Conservation (phyloP, 208 protist genomes). For the Trypanosoma cruzi region DNA sequence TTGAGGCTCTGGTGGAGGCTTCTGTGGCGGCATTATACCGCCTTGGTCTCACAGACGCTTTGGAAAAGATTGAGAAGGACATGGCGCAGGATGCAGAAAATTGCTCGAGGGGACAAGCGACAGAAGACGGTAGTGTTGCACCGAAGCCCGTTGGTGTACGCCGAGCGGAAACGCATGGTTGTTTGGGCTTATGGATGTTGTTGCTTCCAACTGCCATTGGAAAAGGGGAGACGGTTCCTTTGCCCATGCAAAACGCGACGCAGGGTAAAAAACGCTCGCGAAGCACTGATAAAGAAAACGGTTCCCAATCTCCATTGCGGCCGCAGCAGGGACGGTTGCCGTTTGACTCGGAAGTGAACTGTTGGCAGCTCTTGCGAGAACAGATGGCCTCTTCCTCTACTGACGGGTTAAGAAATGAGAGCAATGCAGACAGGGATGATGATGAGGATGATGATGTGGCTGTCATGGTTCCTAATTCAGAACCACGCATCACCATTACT, state of each 20-base stretch:
- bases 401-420: not conserved
- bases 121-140: not conserved
- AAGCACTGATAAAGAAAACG: not conserved
- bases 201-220: not conserved
- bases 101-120: not conserved
- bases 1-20: constrained; percentile 38
- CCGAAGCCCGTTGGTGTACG: constrained; percentile 30
- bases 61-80: constrained; percentile 35
- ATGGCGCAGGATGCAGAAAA: not conserved
- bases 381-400: not conserved
- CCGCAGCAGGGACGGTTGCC: not conserved
- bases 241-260: not conserved
- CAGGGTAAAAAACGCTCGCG: not conserved
- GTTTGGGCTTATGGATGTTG: constrained; percentile 36
- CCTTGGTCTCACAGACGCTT: constrained; percentile 30
- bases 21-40: constrained; percentile 52
- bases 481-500: constrained; percentile 34
- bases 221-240: not conserved
- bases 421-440: not conserved
- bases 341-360: not conserved
- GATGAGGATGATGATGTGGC: not conserved
- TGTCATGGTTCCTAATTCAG: constrained; percentile 14
- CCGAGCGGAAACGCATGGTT: constrained; percentile 24
- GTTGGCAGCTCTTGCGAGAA: constrained; percentile 22
- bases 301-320: not conserved